Evolutionary conservation across 2,329 filamentous ascomycete genomes (phyloP), one percentile per base, ranked within the genome.

Genomic region (Fusarium metavorans): DNA sequence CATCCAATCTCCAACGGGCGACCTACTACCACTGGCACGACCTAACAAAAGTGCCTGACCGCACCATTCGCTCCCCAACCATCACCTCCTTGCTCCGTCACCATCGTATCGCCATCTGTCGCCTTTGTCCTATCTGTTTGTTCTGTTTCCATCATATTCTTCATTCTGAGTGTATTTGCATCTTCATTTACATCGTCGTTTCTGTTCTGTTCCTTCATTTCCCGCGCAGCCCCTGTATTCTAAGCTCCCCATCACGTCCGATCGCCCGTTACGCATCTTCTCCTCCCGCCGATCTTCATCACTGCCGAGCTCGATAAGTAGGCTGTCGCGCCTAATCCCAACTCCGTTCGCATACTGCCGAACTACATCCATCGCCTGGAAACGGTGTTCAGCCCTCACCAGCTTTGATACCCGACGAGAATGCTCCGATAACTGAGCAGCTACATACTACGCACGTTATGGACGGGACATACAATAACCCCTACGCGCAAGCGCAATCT

Each of bases 391-490:
- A 61, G 57, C 34, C 20, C 50, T 52, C 52, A 20, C 16, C 34
- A 58, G 66, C 50, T 62, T 68, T 52, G 41, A 35, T n/a, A 34
- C 34, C 27, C 32, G 32, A 67, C 66, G 75, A 78, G 74, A 76
- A 79, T 79, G 77, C 71, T 60, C 74, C 45, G 62, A 69, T 78
- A 77, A 64, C 67, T 63, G 64, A 71, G 58, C 58, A 41, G 9
- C 61, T 69, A 71, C 64, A 20, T 64, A 54, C 59, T 35, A 56
- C 56, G 60, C 56, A 76, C 74, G 73, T 70, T 39, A 81, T 81
- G 80, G 80, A 80, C 67, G 78, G 78, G 71, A 74, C 78, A 34
- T 78, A 79, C 65, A 79, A 76, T 48, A 79, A 79, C 60, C 76
- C 78, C 57, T 76, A 74, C 59, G 78, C 78, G 70, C 75, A 77